Evolutionary conservation across 805 yeast species (phyloP).

Genomic region (Metschnikowia rubicola): DNA sequence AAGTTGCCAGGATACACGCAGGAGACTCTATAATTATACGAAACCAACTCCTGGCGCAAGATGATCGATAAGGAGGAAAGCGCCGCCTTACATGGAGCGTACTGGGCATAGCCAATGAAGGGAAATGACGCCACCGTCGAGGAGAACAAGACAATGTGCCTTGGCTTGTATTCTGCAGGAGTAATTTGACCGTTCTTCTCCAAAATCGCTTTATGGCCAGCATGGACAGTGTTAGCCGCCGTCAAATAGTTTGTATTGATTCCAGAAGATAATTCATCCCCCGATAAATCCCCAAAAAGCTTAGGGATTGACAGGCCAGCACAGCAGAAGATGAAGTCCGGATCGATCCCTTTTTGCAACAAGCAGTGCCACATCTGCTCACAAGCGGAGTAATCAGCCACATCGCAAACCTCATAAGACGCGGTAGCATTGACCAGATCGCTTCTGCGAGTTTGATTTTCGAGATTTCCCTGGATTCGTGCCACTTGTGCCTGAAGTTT

Average conservation of each 20-base stretch:
- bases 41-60: slow-evolving; percentile 75
- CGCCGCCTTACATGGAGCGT: slow-evolving; percentile 88
- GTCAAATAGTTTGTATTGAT: slow-evolving; percentile 70
- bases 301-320: slow-evolving; percentile 87
- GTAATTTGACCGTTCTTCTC: slow-evolving; percentile 13
- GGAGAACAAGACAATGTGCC: slow-evolving; percentile 57
- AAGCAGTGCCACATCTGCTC: slow-evolving; percentile 40
- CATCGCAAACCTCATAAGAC: slow-evolving; percentile 58
- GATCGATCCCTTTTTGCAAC: slow-evolving; percentile 33
- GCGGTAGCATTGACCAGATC: background rate
- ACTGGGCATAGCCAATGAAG: slow-evolving; percentile 86
- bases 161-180: slow-evolving; percentile 35
- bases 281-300: slow-evolving; percentile 63
- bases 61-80: slow-evolving; percentile 69
- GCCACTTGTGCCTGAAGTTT: slow-evolving; percentile 52
- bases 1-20: slow-evolving; percentile 88
- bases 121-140: slow-evolving; percentile 82
- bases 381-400: slow-evolving; percentile 52
- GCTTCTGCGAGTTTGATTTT: background rate
- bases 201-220: slow-evolving; percentile 44
- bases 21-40: slow-evolving; percentile 64
- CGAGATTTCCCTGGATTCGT: slow-evolving; percentile 25
- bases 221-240: slow-evolving; percentile 68
- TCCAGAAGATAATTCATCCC: slow-evolving; percentile 57
- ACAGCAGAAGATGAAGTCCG: slow-evolving; percentile 78